Evolutionary conservation across 2,329 filamentous ascomycete species (phyloP), one percentile per base, ranked within the genome.

Genomic region (Orbilia blumenaviensis): DNA sequence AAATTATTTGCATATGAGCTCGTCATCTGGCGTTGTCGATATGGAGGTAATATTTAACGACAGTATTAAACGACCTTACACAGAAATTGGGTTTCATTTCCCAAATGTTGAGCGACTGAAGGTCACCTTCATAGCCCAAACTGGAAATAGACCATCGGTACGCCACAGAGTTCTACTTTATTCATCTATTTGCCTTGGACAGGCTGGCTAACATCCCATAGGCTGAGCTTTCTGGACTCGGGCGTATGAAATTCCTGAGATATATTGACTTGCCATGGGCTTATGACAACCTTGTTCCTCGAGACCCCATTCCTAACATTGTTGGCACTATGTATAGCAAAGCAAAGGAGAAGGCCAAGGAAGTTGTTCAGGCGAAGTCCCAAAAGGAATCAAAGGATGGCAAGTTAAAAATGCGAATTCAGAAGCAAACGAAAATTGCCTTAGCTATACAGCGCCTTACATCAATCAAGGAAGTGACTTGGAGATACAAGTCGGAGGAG

Each of bases 311-410:
- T 23, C 18, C 18, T 46, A 29, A 38, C 7, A 12, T 75, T 14
- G 29, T 61, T 27, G 50, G 72, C 2, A 5, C 18, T 14, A 50
- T 76, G 1, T 66, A 52, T 56, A 60, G 41, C 56, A 76, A 76
- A 56, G 58, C 63, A n/a, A 68, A 68, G 25, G 64, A 76, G 8
- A 68, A 44, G 18, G 63, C 64, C 34, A 64, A 54, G 23, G 63
- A 67, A 27, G 56, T 68, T 21, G 63, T 76, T 34, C 48, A 42
- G 14, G 56, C 63, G 38, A 68, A 42, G 41, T 50, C 38, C 5
- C 23, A n/a, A 4, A 12, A 14, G 10, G 48, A 68, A 7, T 23
- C 23, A 29, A 68, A 52, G 38, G 36, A 68, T 6, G 56, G 60
- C 21, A 63, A 54, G 36, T 10, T 68, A 2, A 68, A 64, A 52